These are phyloP conservation scores for Yamadazyma mexicana DNA, from an alignment of 1,139 yeast genomes.

Conservation along the genomic window DNA sequence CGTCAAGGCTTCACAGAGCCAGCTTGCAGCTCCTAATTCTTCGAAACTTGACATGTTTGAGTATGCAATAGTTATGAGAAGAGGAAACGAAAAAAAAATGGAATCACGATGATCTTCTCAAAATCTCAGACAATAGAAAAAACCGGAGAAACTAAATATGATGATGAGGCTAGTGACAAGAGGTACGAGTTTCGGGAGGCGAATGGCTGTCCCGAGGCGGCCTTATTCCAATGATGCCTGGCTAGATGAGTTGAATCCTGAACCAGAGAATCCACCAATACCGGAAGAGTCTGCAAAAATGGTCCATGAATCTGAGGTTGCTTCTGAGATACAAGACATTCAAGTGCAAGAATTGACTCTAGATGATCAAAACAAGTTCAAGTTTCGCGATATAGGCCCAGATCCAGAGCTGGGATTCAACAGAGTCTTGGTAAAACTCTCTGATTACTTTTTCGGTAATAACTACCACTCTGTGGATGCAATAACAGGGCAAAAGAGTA, in stretches of 20 bases:
- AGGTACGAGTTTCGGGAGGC: neutral
- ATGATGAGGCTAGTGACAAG: neutral
- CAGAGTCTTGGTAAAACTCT: slow-evolving; percentile 25
- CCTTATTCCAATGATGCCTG: slow-evolving; percentile 12
- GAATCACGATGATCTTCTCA: slow-evolving; percentile 5
- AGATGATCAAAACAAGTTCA: slow-evolving; percentile 13
- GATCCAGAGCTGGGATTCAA: slow-evolving; percentile 23
- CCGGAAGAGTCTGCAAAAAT: slow-evolving; percentile 12
- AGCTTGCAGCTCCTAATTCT: slow-evolving; percentile 73
- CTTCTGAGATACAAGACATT: neutral
- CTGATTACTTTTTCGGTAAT: slow-evolving; percentile 45
- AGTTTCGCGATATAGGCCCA: slow-evolving; percentile 20
- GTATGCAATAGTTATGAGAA: too few relatives aligned
- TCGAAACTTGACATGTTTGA: slow-evolving; percentile 37
- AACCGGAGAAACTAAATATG: neutral
- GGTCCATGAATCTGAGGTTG: slow-evolving; percentile 4
- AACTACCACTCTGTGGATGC: slow-evolving; percentile 44
- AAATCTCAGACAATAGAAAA: neutral
- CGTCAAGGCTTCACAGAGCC: slow-evolving; percentile 79
- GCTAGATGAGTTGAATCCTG: slow-evolving; percentile 14
- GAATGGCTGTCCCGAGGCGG: neutral
- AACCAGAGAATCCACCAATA: slow-evolving; percentile 6
- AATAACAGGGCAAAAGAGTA: slow-evolving; percentile 27
- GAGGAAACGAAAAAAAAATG: neutral
- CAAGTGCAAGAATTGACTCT: slow-evolving; percentile 7